Evolutionary conservation across 768 basidiomycete genomes (phyloP).

Genomic region (Suillus paluster): DNA sequence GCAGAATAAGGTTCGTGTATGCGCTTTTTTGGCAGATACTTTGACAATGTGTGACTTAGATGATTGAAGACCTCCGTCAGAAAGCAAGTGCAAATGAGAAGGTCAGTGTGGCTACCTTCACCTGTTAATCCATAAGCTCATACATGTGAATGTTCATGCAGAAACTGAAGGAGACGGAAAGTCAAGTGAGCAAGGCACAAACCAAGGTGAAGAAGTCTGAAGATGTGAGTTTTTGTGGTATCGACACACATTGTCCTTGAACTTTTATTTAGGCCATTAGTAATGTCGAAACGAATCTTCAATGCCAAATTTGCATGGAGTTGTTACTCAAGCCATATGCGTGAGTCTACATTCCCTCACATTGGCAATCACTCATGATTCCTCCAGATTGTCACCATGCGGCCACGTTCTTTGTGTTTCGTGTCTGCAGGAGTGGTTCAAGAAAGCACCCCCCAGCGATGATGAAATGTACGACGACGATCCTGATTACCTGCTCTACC

Average conservation of each 20-base stretch:
- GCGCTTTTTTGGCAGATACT: neutral
- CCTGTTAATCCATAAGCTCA: conserved; percentile 7
- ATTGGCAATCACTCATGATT: conserved; percentile 14
- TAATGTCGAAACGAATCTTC: conserved; percentile 59
- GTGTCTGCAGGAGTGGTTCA: conserved; percentile 82
- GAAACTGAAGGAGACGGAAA: conserved; percentile 51
- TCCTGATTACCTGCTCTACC: conserved; percentile 52
- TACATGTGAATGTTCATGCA: conserved; percentile 19
- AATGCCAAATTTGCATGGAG: conserved; percentile 83
- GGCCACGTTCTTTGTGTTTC: conserved; percentile 76
- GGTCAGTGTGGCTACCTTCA: conserved; percentile 34
- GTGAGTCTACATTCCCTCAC: conserved; percentile 44
- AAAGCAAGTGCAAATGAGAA: conserved; percentile 43
- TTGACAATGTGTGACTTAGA: conserved; percentile 36
- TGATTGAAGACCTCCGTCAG: conserved; percentile 55
- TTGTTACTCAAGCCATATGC: conserved; percentile 64
- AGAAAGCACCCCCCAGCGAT: conserved; percentile 58
- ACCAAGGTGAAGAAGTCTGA: conserved; percentile 54
- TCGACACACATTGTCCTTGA: neutral
- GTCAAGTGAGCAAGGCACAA: conserved; percentile 48
- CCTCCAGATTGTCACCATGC: conserved; percentile 66
- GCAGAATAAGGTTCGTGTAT: conserved; percentile 56
- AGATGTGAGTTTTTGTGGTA: conserved; percentile 47
- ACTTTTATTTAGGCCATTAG: conserved; percentile 48
- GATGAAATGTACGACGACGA: conserved; percentile 48